Percentiles rank a stretch among this genome's conserved stretches.
These are phyloP conservation scores for Nicotiana sylvestris DNA, from an alignment of 257 asterid genomes.

Conservation along the genomic window DNA sequence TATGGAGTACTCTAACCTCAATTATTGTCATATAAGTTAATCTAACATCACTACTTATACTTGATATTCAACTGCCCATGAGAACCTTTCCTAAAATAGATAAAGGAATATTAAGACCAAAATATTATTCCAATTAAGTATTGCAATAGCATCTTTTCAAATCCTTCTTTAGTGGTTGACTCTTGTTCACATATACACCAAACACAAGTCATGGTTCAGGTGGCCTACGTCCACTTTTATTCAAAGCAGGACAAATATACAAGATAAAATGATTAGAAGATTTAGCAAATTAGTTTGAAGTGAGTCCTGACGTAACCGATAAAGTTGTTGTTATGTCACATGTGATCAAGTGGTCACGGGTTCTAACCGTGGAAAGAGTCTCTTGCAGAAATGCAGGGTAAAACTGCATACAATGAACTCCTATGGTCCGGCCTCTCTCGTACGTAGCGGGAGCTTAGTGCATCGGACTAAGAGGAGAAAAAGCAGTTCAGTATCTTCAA, in stretches of 20 bases:
- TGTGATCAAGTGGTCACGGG: too few relatives aligned
- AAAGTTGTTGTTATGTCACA: too few relatives aligned
- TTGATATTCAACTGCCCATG: conserved; percentile 19
- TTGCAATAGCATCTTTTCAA: conserved; percentile 6
- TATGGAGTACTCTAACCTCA: not conserved
- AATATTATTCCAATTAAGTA: not conserved
- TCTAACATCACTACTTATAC: not conserved
- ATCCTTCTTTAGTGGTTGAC: conserved; percentile 59
- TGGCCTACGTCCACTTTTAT: conserved; percentile 37
- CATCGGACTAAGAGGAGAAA: too few relatives aligned
- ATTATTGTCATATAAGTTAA: not conserved
- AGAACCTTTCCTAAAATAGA: conserved; percentile 7
- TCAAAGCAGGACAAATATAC: conserved; percentile 18
- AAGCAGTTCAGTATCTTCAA: not conserved
- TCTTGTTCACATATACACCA: conserved; percentile 30
- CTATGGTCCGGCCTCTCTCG: too few relatives aligned
- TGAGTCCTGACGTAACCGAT: too few relatives aligned
- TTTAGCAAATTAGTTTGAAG: not conserved
- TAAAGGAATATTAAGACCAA: not conserved
- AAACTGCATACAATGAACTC: too few relatives aligned
- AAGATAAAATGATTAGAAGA: not conserved
- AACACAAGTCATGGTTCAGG: conserved; percentile 51
- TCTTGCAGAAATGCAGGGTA: too few relatives aligned
- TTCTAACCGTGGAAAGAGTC: too few relatives aligned
- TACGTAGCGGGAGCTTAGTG: too few relatives aligned